Evolutionary conservation across 2,329 filamentous ascomycete species (phyloP), one percentile per base, ranked within the genome.

Genomic region (Hypoxylon sp.): DNA sequence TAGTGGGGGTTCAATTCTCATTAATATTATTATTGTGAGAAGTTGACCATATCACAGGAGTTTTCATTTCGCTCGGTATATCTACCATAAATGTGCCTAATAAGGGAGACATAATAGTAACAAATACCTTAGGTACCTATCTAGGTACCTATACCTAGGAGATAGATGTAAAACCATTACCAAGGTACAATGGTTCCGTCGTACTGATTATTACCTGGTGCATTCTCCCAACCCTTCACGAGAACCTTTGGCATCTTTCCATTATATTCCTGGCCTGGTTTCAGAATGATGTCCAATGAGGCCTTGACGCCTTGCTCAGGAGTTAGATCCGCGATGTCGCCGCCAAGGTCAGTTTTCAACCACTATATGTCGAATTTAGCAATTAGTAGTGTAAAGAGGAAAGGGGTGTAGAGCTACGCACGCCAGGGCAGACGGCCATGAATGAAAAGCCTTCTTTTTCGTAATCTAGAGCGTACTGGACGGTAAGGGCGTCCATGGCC

Each of bases 401-500:
- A n/a, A 59, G 9, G 13, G 2, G 22, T 22, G 19, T 22, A 31
- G 19, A 44, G 22, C 2, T 10, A 71, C 81, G 56, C 79, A 85
- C 83, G 1, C 84, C 84, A 5, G 84, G 85, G 22, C 74, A 81
- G 5, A 86, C 50, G 0, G 79, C 77, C n/a, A 85, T 71, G 54
- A 86, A 78, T 0, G 79, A 81, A 57, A 85, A 84, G 0, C 83
- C 83, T 31, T 83, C 78, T 14, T 80, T 71, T 3, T 74, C 78
- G 53, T 81, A 79, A 2, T 79, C 78, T 6, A 79, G 52, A 0
- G 82, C 78, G 51, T 81, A 84, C 65, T 83, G 83, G 0, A 81
- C 77, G 1, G 82, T 86, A 37, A 86, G 71, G 76, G 82, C 81
- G 65, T 85, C 84, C 66, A 85, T 61, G 0, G 83, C 83, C 0